Evolutionary conservation across 2,329 filamentous ascomycete species (phyloP), one percentile per base, ranked within the genome.

Genomic region (Colletotrichum sp.): DNA sequence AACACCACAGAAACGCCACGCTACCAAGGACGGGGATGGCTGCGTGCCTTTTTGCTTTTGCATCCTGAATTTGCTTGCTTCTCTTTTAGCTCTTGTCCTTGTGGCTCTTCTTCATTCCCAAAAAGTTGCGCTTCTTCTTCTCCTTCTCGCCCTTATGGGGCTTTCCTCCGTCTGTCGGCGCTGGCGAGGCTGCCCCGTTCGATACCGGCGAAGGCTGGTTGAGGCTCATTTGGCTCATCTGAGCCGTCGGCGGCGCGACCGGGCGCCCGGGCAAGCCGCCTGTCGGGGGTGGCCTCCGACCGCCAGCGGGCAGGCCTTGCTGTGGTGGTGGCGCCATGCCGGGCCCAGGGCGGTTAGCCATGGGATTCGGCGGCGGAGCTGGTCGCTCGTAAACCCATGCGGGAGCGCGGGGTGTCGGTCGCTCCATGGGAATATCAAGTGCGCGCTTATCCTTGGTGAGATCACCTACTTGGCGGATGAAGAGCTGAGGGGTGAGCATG

Each of bases 401-500:
- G 1, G 97, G 97, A 1, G 96, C 95, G 77, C 93, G 93, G n/a
- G 92, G 94, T 81, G 93, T 93, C 4, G 95, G 95, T 52, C 93
- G 90, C 77, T 98, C 96, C 72, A 93, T 89, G 1, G 96, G 97
- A 7, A 99, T 91, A 80, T 95, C 93, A 19, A 99, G 89, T 62
- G 92, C 90, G 69, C 94, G 91, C 81, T 93, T 93, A 81, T 96
- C 94, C 44, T 92, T 90, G 77, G 93, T 94, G 16, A 99, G 89
- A 81, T 98, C 96, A 22, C 92, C 91, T 3, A 98, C 86, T 83
- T 99, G 96, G 52, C 94, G 92, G 39, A 98, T 86, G 83, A 96
- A 99, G 25, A 98, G 89, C 57, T 92, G 88, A 0, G 97, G 96
- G 1, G 93, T 97, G 63, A 98, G 88, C 96, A 99, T 98, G 83